These are phyloP conservation scores for Termitomyces sp. DNA, from an alignment of 768 basidiomycete genomes.

Conservation along the genomic window DNA sequence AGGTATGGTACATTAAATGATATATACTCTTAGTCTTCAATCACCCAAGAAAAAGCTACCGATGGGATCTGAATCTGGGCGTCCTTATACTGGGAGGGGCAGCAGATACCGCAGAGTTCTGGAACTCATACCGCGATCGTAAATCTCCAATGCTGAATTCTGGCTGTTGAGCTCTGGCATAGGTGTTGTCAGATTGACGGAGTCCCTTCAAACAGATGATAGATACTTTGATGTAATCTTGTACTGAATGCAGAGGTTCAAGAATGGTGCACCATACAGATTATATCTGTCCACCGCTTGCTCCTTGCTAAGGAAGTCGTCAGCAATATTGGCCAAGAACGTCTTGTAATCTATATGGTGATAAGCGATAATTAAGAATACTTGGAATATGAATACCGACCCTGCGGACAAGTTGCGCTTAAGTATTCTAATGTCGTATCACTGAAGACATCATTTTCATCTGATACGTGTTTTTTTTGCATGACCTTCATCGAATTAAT, in stretches of 20 bases:
- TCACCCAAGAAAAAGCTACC: neutral
- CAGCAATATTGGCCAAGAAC: slow-evolving; percentile 36
- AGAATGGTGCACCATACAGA: slow-evolving; percentile 34
- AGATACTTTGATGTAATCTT: slow-evolving; percentile 18
- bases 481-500: slow-evolving; percentile 25
- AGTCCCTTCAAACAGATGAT: neutral
- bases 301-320: slow-evolving; percentile 37
- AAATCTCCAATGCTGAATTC: slow-evolving; percentile 23
- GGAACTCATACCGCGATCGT: slow-evolving; percentile 31
- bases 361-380: neutral
- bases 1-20: neutral
- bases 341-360: slow-evolving; percentile 29
- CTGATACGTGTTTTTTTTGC: slow-evolving; percentile 19
- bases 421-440: slow-evolving; percentile 34
- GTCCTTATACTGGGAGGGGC: slow-evolving; percentile 13
- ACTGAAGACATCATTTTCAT: slow-evolving; percentile 30
- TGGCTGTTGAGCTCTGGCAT: slow-evolving; percentile 2
- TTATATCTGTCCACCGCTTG: slow-evolving; percentile 36
- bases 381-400: slow-evolving; percentile 21
- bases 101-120: slow-evolving; percentile 14
- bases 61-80: slow-evolving; percentile 30
- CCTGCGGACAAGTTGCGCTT: slow-evolving; percentile 38
- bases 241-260: slow-evolving; percentile 34
- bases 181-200: neutral
- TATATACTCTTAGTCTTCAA: neutral